phyloP scores from a whole-genome alignment of 371 early-diverging fungal species.

The Actinomortierella ambigua region DNA sequence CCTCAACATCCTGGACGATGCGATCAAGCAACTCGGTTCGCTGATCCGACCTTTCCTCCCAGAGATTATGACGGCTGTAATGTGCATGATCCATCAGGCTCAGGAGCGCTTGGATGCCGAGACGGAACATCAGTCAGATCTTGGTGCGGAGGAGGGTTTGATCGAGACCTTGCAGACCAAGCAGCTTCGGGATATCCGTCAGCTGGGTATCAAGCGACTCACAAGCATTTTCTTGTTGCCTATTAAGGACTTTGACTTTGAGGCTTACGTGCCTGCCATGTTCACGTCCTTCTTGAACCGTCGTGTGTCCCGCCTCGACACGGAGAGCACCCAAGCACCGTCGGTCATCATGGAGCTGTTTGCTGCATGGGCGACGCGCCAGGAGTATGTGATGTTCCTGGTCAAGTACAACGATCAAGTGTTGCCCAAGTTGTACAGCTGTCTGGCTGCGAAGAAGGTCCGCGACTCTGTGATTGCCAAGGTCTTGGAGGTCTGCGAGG shows the following conservation, averaged over 20 bases:
- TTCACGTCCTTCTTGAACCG: conserved; percentile 71
- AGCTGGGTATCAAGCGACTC: conserved; percentile 74
- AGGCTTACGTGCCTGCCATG: conserved; percentile 75
- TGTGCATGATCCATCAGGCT: conserved; percentile 70
- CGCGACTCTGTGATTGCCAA: conserved; percentile 67
- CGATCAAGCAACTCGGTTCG: conserved; percentile 80
- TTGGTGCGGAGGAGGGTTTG: conserved; percentile 29
- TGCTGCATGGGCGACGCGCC: conserved; percentile 72
- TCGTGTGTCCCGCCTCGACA: conserved; percentile 70
- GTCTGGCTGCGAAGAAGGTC: conserved; percentile 80
- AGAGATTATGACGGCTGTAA: conserved; percentile 66
- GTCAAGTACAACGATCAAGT: conserved; percentile 64
- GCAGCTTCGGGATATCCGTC: conserved; percentile 67
- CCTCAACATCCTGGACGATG: conserved; percentile 78
- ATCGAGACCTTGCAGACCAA: conserved; percentile 45
- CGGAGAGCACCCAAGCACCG: conserved; percentile 86
- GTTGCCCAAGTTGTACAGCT: conserved; percentile 69
- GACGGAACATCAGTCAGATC: conserved; percentile 43
- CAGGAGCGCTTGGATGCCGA: conserved; percentile 45
- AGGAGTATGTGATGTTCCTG: conserved; percentile 67
- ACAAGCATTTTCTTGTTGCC: conserved; percentile 76
- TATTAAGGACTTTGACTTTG: conserved; percentile 70
- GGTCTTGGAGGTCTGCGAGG: conserved; percentile 80
- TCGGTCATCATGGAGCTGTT: conserved; percentile 82
- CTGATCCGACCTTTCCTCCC: conserved; percentile 72